Evolutionary conservation across 208 protist genomes (phyloP).

Genomic region (Wallacemonas sp.): DNA sequence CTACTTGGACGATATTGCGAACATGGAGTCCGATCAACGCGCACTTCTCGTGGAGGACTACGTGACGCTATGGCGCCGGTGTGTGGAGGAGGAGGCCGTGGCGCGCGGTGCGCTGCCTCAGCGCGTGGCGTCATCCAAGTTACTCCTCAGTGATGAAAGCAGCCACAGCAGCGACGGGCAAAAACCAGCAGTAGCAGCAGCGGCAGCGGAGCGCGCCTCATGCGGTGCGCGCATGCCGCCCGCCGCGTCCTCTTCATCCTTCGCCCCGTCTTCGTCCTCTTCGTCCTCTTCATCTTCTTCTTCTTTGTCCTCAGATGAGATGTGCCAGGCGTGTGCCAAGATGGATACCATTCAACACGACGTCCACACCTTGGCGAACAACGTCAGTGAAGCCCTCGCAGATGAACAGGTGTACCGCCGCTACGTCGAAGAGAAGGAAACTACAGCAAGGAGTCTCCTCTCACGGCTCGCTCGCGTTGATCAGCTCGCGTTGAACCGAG

Average conservation of each 20-base stretch:
- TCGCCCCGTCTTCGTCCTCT: not conserved
- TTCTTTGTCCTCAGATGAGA: not conserved
- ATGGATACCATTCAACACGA: constrained; percentile 1
- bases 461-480: not conserved
- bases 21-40: not conserved
- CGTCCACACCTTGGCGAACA: not conserved
- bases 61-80: not conserved
- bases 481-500: not conserved
- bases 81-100: constrained; percentile 4
- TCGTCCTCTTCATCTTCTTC: not conserved
- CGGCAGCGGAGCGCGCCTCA: not conserved
- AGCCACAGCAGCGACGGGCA: not conserved
- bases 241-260: constrained; percentile 10
- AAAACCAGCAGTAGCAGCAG: not conserved
- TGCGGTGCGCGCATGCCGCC: not conserved
- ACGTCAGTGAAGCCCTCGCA: constrained; percentile 14
- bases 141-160: no score
- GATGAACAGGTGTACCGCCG: constrained; percentile 16
- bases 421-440: constrained; percentile 17
- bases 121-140: not conserved
- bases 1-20: constrained; percentile 8
- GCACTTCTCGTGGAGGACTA: not conserved
- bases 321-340: not conserved
- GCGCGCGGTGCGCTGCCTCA: constrained; percentile 4
- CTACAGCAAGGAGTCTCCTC: not conserved